phyloP scores from a whole-genome alignment of 805 yeast genomes.

The Kurtzmaniella cleridarum region DNA sequence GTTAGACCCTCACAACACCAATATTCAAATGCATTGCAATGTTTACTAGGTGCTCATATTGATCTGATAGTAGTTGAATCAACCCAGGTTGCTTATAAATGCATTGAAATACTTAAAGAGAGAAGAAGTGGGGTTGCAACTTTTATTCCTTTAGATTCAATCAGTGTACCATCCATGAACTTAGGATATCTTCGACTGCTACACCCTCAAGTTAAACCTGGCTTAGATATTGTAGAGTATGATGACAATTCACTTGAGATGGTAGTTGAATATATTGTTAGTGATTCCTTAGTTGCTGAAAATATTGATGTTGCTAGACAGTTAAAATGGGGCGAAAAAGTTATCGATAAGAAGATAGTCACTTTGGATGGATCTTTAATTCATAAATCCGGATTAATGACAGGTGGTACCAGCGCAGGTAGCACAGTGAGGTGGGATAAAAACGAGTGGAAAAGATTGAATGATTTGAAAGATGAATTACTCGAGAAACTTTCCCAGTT shows the following conservation, averaged over 20 bases:
- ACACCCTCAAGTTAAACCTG: slow-evolving; percentile 55
- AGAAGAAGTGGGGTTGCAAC: slow-evolving; percentile 82
- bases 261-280: slow-evolving; percentile 77
- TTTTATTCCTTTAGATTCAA: slow-evolving; percentile 82
- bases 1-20: slow-evolving; percentile 71
- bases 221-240: slow-evolving; percentile 66
- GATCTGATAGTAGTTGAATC: slow-evolving; percentile 84
- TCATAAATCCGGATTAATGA: slow-evolving; percentile 83
- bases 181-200: slow-evolving; percentile 50
- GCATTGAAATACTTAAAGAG: slow-evolving; percentile 75
- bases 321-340: slow-evolving; percentile 53
- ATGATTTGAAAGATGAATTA: slow-evolving; percentile 44
- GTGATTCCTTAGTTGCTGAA: slow-evolving; percentile 77
- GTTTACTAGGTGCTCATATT: slow-evolving; percentile 70
- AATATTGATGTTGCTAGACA: slow-evolving; percentile 59
- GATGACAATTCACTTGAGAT: slow-evolving; percentile 59
- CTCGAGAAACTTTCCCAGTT: slow-evolving; percentile 46
- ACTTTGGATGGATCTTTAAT: slow-evolving; percentile 81
- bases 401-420: slow-evolving; percentile 57
- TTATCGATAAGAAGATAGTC: slow-evolving; percentile 59
- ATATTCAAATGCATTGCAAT: slow-evolving; percentile 68
- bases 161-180: slow-evolving; percentile 48
- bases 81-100: slow-evolving; percentile 60
- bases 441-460: slow-evolving; percentile 53
- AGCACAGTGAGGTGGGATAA: slow-evolving; percentile 56